Base-by-base conservation (phyloP, 495 filamentous ascomycete genomes). In the Oidiodendron maius region DNA sequence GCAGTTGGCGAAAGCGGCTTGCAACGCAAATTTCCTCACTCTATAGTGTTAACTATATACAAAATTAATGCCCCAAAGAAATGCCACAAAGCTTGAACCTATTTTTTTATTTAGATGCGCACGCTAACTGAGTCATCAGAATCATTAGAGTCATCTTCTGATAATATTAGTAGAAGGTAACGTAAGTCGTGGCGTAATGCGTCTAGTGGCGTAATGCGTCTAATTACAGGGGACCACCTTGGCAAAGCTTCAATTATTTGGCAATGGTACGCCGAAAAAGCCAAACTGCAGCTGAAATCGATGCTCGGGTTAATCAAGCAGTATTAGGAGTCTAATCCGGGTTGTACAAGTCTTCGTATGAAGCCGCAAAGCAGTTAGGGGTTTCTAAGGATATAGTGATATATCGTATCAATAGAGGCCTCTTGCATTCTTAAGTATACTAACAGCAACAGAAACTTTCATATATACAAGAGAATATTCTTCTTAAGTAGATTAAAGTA, bases 401-500 rank as follows among this genome's bases (percentile, higher is more conserved):
- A 34, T 34, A 21, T 37, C 20, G 44, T 34, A 34, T 47, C 26
- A 47, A 45, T 32, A 32, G 42, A 45, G 42, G 42, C 42, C n/a
- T 30, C 16, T 30, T 26, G 21, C 42, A 26, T 18, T 30, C 25
- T 18, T 17, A 45, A 32, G 42, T 26, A 9, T 9, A 17, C 22
- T 32, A 45, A 17, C 3, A 45, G 20, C 42, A 45, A 45, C 25
- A 45, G 25, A 45, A 45, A 16, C 42, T 45, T 32, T 45, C 20
- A 23, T 28, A 13, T 18, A 32, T 23, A 15, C 12, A 47, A 28
- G 44, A 47, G 20, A 47, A 47, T 5, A 21, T 39, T 10, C 32
- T 47, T 39, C 30, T 47, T 6, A 36, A 47, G 21, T 47, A 39
- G 32, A 47, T 47, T 45, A 47, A 47, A 47, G 17, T 24, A 4